Base-by-base conservation (phyloP, 371 early-diverging fungal genomes). In the Funneliformis caledonium region DNA sequence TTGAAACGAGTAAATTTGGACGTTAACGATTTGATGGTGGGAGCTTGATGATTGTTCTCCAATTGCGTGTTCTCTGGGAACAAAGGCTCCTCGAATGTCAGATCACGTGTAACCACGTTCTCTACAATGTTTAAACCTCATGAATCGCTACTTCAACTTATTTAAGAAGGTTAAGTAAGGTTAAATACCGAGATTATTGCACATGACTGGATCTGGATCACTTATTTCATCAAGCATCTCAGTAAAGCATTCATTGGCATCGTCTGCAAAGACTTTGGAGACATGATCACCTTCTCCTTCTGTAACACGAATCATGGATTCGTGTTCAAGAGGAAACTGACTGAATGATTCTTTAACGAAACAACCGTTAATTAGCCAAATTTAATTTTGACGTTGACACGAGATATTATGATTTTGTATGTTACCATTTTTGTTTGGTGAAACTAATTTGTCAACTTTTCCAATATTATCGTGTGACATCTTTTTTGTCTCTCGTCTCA, bases 261-360 rank as follows among this genome's bases (percentile, higher is more conserved):
- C 47, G 43, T 47, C 10, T 42, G 16, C 6, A 76, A 33, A 22
- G 37, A 11, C 2, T 60, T 62, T 62, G 14, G 19, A 60, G 9
- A 26, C 52, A 26, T 26, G 9, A 26, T 73, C 22, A 48, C 3
- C 45, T n/a, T 31, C 26, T 48, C 14, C 3, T 19, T 31, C 56
- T 22, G 56, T 19, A 42, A 5, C 9, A 48, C 11, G 22, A 26
- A 37, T 74, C 12, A 77, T 61, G 22, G 65, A 47, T 61, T 76
- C 77, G 1, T 45, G 45, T 26, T 65, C 68, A 19, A 68, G 2
- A n/a, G 16, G 31, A 5, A 68, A 42, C 19, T 78, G 16, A 7
- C 8, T 26, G 31, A 68, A 14, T 78, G 68, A 50, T 67, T 78
- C 68, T 22, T 37, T n/a, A 9, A 8, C 19, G 50, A 68, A 78